Evolutionary conservation across 164 flowering plant species (phyloP), one percentile per base, ranked within the genome.

Genomic region (Vitis amurensis): DNA sequence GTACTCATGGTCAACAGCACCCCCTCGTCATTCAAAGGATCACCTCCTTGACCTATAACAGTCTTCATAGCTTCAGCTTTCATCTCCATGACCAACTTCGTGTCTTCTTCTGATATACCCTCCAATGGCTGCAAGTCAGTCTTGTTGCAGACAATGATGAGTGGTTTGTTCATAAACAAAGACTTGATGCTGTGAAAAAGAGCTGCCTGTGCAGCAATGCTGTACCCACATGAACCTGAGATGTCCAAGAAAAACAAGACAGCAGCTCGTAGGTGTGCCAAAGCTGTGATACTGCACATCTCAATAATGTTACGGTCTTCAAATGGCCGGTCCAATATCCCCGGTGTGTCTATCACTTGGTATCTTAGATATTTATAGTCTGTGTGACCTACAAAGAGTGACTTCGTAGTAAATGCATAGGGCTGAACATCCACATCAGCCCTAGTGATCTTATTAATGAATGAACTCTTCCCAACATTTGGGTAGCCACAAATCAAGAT

Each of bases 371-470:
- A 91, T 66, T 91, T 91, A 50, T 91, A 91, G 71, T 93, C 98
- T 1, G 98, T 93, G 67, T 93, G 98, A 31, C 98, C 98, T 17
- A 93, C 95, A 80, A 93, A 93, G 59, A 93, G 83, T 29, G 98
- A 93, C 79, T 93, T 93, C 0, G 98, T 91, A 6, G 98, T 91
- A 74, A 93, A 93, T 19, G 98, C 95, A 84, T 93, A 93, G 8
- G 98, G 97, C 74, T 93, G 98, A 2, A 93, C 98, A 70, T 91
- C 98, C 51, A 93, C 98, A 85, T 93, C 98, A 50, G 98, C 98
- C 76, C 93, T 85, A 0, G 98, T 93, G 67, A 93, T 84, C 72
- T 90, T 93, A 81, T 93, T 93, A 61, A 93, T 89, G 66, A 93
- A 93, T 0, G 97, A 91, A 60, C 97, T 91, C 84, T 91, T 93